Evolutionary conservation across 2,329 filamentous ascomycete species (phyloP).

Genomic region (Salinomyces thailandicus): DNA sequence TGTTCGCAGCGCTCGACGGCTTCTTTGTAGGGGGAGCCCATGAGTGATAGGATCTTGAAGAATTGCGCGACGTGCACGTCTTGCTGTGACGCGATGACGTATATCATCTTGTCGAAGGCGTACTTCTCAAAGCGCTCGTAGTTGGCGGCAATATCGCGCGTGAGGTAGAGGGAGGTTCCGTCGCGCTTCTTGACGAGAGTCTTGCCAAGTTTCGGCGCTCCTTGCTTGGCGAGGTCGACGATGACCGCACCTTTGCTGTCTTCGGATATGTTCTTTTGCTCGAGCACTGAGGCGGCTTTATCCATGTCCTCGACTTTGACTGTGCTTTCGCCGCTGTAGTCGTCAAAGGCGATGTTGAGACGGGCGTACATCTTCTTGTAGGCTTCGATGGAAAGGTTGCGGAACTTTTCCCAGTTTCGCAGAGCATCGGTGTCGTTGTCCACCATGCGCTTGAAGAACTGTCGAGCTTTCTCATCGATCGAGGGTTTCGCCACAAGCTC

Average conservation of each 20-base stretch:
- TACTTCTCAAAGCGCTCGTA: constrained; percentile 52
- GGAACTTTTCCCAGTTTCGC: constrained; percentile 52
- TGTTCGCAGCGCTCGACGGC: constrained; percentile 50
- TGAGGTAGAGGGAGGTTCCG: constrained; percentile 58
- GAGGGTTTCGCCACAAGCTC: constrained; percentile 42
- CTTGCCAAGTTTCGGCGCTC: constrained; percentile 56
- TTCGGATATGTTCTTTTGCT: constrained; percentile 51
- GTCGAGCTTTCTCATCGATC: constrained; percentile 63
- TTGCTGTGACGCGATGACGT: constrained; percentile 55
- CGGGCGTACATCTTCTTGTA: constrained; percentile 55
- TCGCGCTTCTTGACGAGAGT: constrained; percentile 57
- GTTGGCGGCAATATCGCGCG: constrained; percentile 58
- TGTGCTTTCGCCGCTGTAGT: constrained; percentile 60
- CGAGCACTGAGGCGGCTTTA: constrained; percentile 47
- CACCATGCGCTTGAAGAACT: constrained; percentile 59
- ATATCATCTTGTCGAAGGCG: constrained; percentile 58
- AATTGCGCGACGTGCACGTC: constrained; percentile 55
- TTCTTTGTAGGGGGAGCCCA: constrained; percentile 46
- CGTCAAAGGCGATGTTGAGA: constrained; percentile 55
- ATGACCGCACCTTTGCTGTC: constrained; percentile 56
- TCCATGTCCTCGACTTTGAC: constrained; percentile 53
- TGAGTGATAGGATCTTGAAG: constrained; percentile 54
- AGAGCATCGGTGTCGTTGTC: constrained; percentile 50
- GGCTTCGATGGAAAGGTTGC: constrained; percentile 53
- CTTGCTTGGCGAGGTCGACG: constrained; percentile 60